Evolutionary conservation across 176 grass and related monocot genomes (phyloP).

Genomic region (Thinopyrum elongatum): DNA sequence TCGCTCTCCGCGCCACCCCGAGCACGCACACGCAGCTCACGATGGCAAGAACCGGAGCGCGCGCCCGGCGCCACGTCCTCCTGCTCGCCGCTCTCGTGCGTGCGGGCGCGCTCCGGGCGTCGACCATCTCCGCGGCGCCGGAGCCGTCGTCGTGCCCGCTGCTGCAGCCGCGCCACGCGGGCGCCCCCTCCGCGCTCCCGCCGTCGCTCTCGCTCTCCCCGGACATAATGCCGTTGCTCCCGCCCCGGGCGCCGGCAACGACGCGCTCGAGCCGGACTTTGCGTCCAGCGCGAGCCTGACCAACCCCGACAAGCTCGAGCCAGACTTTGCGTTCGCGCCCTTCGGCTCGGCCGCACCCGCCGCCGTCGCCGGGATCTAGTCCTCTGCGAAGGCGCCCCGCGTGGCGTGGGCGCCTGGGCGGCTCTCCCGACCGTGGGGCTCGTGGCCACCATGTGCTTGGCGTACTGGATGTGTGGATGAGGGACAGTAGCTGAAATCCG

Average conservation of each 20-base stretch:
- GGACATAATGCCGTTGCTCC: constrained; percentile 61
- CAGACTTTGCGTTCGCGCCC: constrained; percentile 47
- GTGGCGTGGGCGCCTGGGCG: constrained; percentile 4
- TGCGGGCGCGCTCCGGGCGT: constrained; percentile 8
- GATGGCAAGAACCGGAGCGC: constrained; percentile 18
- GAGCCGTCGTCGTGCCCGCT: constrained; percentile 1
- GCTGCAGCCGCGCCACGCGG: neutral
- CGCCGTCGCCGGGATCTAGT: constrained; percentile 29
- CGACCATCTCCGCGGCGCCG: constrained; percentile 64
- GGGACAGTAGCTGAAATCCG: neutral
- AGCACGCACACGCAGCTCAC: neutral
- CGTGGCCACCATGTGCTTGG: constrained; percentile 43
- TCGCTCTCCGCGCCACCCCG: neutral
- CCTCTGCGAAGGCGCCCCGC: neutral
- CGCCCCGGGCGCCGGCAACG: constrained; percentile 31
- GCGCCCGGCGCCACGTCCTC: neutral
- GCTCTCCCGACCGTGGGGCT: constrained; percentile 16
- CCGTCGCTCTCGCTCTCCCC: constrained; percentile 44
- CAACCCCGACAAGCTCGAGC: constrained; percentile 79
- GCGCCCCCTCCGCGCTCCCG: neutral
- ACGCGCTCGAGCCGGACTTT: constrained; percentile 20
- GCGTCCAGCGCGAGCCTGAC: constrained; percentile 81
- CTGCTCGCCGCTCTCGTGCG: neutral
- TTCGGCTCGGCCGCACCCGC: constrained; percentile 48
- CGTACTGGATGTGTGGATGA: constrained; percentile 7